Conservation (phyloP, 2,329 filamentous ascomycete genomes). For the Ceratocystis lukuohia region DNA sequence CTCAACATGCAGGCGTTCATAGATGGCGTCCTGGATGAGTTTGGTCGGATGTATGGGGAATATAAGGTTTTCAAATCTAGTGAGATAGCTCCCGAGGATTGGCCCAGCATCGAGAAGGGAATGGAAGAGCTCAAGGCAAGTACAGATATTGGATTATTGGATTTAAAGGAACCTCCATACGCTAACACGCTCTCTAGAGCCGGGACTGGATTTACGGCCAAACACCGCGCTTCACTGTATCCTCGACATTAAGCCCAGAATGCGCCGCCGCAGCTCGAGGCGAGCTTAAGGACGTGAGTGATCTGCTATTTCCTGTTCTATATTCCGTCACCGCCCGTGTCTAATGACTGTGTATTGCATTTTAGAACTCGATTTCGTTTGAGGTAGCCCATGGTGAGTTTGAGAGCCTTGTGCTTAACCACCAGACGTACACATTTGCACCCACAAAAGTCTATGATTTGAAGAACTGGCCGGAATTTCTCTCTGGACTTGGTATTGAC, state of each 20-base stretch:
- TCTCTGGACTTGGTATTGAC: conserved; percentile 9
- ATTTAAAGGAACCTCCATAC: neutral
- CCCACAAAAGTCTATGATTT: conserved; percentile 18
- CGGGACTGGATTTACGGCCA: conserved; percentile 69
- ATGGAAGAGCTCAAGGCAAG: conserved; percentile 48
- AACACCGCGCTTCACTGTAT: conserved; percentile 71
- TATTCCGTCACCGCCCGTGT: neutral
- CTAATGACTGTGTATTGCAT: neutral
- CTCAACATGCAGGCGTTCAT: conserved; percentile 32
- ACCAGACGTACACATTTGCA: conserved; percentile 5
- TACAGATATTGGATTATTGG: conserved; percentile 16
- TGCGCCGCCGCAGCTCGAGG: conserved; percentile 43
- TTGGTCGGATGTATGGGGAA: conserved; percentile 50
- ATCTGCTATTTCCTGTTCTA: too few relatives aligned
- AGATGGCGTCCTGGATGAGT: conserved; percentile 48
- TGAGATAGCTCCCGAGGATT: conserved; percentile 32
- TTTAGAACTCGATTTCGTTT: conserved; percentile 26
- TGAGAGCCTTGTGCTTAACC: conserved; percentile 26
- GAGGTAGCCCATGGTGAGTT: conserved; percentile 29
- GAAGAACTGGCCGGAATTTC: conserved; percentile 12
- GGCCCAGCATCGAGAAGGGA: conserved; percentile 42
- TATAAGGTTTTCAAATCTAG: conserved; percentile 37
- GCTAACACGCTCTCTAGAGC: conserved; percentile 35
- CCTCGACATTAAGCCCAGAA: conserved; percentile 44
- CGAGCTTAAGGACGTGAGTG: conserved; percentile 34